phyloP scores from a whole-genome alignment of 768 basidiomycete genomes.

The Mycena olivaceomarginata region DNA sequence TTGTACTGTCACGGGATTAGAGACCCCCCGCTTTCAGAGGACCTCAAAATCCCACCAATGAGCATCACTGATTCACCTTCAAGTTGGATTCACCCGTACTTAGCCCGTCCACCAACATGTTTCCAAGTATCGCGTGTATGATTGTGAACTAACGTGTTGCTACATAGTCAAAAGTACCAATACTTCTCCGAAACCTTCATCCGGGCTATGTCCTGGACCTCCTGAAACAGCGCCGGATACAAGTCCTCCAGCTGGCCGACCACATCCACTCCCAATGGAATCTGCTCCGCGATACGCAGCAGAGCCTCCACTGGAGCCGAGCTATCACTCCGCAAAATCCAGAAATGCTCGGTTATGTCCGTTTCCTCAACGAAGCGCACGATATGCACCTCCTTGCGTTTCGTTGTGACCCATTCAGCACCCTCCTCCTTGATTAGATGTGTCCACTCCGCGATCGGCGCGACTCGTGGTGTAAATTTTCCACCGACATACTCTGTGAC shows the following conservation, averaged over 20 bases:
- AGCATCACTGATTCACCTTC: no score
- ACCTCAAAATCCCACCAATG: no score
- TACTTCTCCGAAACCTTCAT: no score
- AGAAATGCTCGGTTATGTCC: neutral
- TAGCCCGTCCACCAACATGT: no score
- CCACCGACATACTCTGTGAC: neutral
- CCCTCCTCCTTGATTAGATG: no score
- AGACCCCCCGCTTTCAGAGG: no score
- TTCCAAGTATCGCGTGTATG: no score
- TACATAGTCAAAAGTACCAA: no score
- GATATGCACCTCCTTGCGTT: neutral
- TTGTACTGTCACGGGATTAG: no score
- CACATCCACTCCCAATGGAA: neutral
- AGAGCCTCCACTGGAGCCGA: neutral
- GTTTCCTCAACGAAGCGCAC: neutral
- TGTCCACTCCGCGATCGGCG: neutral
- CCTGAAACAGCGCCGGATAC: neutral
- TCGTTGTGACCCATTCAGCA: no score
- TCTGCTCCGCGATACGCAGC: neutral
- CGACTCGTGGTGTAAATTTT: neutral
- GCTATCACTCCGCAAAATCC: neutral
- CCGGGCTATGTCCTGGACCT: neutral
- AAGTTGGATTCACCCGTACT: no score
- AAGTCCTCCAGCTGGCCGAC: neutral
- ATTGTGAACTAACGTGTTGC: no score